A percentile compares a stretch with the other conserved stretches of the same genome.
Conservation (phyloP, 2,329 filamentous ascomycete species). For the Aurifilum marmelostoma region DNA sequence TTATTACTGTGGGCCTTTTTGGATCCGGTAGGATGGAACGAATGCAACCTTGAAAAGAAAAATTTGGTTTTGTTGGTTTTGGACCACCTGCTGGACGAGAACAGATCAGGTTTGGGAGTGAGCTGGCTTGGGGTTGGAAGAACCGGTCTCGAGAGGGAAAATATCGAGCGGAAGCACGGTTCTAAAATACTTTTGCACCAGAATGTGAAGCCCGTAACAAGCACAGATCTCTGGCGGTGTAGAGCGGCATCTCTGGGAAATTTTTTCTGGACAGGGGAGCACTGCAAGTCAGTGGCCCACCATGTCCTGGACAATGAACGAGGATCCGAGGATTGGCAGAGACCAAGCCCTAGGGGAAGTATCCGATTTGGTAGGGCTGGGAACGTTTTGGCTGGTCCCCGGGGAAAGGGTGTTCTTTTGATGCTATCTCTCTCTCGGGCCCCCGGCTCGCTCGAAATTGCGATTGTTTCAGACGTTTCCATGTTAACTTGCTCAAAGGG, state of each 20-base stretch:
- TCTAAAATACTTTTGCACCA: constrained; percentile 22
- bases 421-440: background rate
- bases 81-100: constrained; percentile 2
- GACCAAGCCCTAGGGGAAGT: background rate
- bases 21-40: background rate
- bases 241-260: constrained; percentile 16
- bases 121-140: constrained; percentile 13
- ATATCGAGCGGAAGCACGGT: constrained; percentile 15
- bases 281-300: constrained; percentile 1
- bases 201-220: no score
- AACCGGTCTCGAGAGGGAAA: background rate
- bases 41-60: constrained; percentile 6
- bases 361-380: constrained; percentile 9
- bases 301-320: background rate
- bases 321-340: background rate
- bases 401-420: background rate
- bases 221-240: constrained; percentile 27
- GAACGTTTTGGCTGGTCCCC: background rate
- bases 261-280: constrained; percentile 16
- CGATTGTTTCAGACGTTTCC: constrained; percentile 14
- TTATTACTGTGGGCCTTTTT: constrained; percentile 11
- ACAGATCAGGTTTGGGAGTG: background rate
- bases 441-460: constrained; percentile 6
- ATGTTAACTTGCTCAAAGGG: background rate
- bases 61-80: background rate